Conservation (phyloP, 176 grass and related monocot species). For the Melocanna baccifera region DNA sequence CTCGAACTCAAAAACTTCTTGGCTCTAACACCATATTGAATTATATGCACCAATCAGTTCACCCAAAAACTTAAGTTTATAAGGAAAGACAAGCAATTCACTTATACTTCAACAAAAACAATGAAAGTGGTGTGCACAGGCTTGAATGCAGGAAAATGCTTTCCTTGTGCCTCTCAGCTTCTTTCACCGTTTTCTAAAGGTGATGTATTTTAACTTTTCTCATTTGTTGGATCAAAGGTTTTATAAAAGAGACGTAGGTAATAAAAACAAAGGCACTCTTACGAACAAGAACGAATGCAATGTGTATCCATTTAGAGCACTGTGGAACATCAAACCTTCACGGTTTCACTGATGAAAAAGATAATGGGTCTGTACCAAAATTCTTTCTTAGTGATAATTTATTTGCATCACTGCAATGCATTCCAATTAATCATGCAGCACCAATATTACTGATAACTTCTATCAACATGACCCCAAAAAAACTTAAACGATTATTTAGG, state of each 20-base stretch:
- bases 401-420: neutral
- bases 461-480: neutral
- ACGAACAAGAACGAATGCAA: neutral
- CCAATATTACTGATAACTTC: neutral
- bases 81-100: too few relatives aligned
- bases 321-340: neutral
- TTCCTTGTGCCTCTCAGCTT: neutral
- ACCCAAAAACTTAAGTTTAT: too few relatives aligned
- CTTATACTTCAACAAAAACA: too few relatives aligned
- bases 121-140: neutral
- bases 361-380: neutral
- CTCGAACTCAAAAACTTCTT: too few relatives aligned
- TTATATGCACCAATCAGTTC: too few relatives aligned
- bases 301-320: neutral
- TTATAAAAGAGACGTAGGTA: neutral
- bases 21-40: too few relatives aligned
- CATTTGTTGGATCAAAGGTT: neutral
- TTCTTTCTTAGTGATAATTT: neutral
- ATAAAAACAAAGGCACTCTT: neutral
- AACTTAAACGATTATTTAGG: neutral
- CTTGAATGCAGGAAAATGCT: neutral
- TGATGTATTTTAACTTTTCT: neutral
- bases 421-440: neutral
- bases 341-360: neutral
- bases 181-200: neutral